Conservation (phyloP, 768 basidiomycete species). For the Hemileccinum rubropunctum region DNA sequence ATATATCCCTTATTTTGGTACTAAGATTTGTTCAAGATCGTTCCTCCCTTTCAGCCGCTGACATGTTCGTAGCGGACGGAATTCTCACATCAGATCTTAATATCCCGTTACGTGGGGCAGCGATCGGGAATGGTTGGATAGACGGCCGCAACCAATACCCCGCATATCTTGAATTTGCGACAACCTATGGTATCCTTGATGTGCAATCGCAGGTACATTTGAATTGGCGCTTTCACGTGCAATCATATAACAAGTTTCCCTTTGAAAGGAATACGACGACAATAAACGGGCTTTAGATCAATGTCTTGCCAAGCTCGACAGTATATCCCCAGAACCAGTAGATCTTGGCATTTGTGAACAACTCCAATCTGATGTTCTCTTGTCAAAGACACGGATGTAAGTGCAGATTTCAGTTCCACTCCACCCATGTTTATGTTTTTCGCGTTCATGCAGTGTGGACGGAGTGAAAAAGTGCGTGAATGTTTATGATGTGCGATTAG, state of each 20-base stretch:
- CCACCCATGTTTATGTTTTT: not conserved
- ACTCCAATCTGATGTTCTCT: slow-evolving; percentile 48
- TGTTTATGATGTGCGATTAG: slow-evolving; percentile 91
- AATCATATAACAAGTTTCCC: not conserved
- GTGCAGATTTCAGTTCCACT: slow-evolving; percentile 1
- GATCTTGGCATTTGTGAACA: slow-evolving; percentile 54
- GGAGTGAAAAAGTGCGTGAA: slow-evolving; percentile 81
- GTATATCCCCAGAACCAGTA: slow-evolving; percentile 51
- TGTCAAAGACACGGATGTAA: slow-evolving; percentile 21
- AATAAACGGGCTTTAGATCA: slow-evolving; percentile 54
- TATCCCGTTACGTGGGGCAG: slow-evolving; percentile 69
- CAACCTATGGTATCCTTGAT: slow-evolving; percentile 76
- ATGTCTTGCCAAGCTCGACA: slow-evolving; percentile 51
- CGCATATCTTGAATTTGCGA: slow-evolving; percentile 82
- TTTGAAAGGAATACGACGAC: slow-evolving; percentile 56
- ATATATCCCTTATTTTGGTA: slow-evolving; percentile 95
- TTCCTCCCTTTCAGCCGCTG: not conserved
- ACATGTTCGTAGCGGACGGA: slow-evolving; percentile 59
- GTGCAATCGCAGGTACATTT: slow-evolving; percentile 59
- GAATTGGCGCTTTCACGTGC: not conserved
- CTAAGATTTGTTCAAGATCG: slow-evolving; percentile 13
- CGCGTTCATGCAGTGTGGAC: slow-evolving; percentile 48
- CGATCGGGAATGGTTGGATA: slow-evolving; percentile 99
- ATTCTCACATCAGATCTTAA: slow-evolving; percentile 60
- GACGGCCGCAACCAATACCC: slow-evolving; percentile 87